These are phyloP conservation scores for Scheffersomyces lignosus DNA, from an alignment of 805 yeast species.

Conservation along the genomic window DNA sequence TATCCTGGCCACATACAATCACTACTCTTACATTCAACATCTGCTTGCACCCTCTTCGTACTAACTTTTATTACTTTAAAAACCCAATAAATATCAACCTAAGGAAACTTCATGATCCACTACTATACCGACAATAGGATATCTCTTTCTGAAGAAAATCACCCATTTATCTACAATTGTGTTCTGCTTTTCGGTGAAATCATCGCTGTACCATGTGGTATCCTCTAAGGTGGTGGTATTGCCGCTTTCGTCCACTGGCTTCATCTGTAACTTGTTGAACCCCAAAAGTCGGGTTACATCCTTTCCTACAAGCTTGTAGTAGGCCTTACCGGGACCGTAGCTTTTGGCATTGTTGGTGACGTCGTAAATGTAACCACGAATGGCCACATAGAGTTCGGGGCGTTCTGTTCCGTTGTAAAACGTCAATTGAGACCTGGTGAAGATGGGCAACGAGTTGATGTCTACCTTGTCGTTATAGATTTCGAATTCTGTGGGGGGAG, in stretches of 20 bases:
- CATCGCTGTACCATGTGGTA: slow-evolving; percentile 48
- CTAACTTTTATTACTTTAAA: too few relatives aligned
- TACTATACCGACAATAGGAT: slow-evolving; percentile 37
- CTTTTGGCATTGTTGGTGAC: slow-evolving; percentile 64
- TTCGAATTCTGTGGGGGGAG: slow-evolving; percentile 24
- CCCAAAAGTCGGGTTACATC: slow-evolving; percentile 81
- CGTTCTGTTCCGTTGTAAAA: slow-evolving; percentile 30
- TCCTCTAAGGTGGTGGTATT: slow-evolving; percentile 7
- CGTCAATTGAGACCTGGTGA: slow-evolving; percentile 33
- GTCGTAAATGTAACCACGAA: slow-evolving; percentile 77
- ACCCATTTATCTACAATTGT: slow-evolving; percentile 75
- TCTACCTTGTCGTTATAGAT: slow-evolving; percentile 31
- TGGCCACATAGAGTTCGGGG: slow-evolving; percentile 62
- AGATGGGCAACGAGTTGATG: slow-evolving; percentile 29
- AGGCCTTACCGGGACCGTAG: slow-evolving; percentile 77
- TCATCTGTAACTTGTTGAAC: slow-evolving; percentile 45
- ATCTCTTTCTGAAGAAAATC: slow-evolving; percentile 53
- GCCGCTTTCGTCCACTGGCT: slow-evolving; percentile 9
- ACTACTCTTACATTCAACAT: too few relatives aligned
- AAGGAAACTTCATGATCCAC: slow-evolving; percentile 32
- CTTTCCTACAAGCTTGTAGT: slow-evolving; percentile 69
- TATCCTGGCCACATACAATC: too few relatives aligned
- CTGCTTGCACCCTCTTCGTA: too few relatives aligned
- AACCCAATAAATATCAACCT: too few relatives aligned
- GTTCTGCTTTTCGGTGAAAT: slow-evolving; percentile 58